Evolutionary conservation across 2,329 filamentous ascomycete species (phyloP).

Genomic region (Stagonosporopsis cucurbitacearum): DNA sequence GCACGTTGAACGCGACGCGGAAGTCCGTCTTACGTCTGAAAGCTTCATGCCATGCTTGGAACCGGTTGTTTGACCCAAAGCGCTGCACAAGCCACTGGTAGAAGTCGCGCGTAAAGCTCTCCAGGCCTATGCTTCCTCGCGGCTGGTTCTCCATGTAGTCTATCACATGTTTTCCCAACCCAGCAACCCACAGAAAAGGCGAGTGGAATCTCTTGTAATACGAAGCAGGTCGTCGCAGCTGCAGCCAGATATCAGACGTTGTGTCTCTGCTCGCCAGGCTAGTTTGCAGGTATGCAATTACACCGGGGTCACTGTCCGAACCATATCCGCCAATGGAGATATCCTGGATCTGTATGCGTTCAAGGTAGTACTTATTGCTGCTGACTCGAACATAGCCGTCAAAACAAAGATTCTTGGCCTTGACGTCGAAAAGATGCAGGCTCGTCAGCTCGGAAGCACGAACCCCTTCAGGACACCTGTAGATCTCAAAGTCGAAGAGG

Average conservation of each 20-base stretch:
- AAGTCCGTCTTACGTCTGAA: conserved; percentile 64
- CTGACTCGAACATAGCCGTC: conserved; percentile 55
- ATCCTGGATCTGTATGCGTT: conserved; percentile 61
- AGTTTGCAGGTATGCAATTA: conserved; percentile 72
- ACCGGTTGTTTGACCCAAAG: conserved; percentile 54
- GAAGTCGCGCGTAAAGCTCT: conserved; percentile 66
- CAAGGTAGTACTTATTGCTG: conserved; percentile 57
- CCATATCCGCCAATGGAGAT: conserved; percentile 73
- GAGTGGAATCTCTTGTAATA: conserved; percentile 69
- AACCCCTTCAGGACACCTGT: conserved; percentile 17
- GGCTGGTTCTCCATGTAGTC: conserved; percentile 62
- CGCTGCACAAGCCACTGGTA: conserved; percentile 59
- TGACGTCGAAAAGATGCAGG: conserved; percentile 28
- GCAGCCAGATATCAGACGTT: conserved; percentile 66
- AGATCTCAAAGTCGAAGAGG: conserved; percentile 36
- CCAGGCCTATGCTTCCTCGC: conserved; percentile 54
- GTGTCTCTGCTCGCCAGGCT: conserved; percentile 29
- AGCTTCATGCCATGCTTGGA: conserved; percentile 61
- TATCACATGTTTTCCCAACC: conserved; percentile 73
- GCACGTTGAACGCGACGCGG: conserved; percentile 63
- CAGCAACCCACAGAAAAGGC: conserved; percentile 73
- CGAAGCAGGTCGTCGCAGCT: conserved; percentile 60
- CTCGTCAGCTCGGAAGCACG: conserved; percentile 23
- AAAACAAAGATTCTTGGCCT: conserved; percentile 30
- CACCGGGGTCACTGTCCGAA: conserved; percentile 52